A percentile compares a stretch with the other conserved stretches of the same genome.
Evolutionary conservation across 768 basidiomycete genomes (phyloP).

Genomic region (Suillus spraguei): DNA sequence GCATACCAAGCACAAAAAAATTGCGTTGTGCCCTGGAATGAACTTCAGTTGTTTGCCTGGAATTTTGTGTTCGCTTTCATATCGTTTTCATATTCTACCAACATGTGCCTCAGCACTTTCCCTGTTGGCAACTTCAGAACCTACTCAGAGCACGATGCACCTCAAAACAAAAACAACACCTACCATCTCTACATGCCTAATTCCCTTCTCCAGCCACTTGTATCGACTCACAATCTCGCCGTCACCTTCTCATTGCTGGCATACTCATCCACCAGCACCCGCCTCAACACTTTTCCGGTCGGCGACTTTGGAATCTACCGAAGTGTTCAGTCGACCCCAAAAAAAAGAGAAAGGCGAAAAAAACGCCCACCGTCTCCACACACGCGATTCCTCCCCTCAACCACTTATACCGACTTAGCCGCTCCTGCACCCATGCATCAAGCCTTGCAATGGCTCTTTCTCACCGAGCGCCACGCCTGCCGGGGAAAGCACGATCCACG

Average conservation of each 20-base stretch:
- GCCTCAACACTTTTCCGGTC: too few relatives aligned
- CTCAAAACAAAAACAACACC: constrained; percentile 15
- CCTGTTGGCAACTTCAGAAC: constrained; percentile 78
- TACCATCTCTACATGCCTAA: constrained; percentile 65
- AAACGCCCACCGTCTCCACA: constrained; percentile 50
- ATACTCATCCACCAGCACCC: too few relatives aligned
- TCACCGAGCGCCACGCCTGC: constrained; percentile 53
- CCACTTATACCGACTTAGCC: constrained; percentile 73
- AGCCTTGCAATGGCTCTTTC: constrained; percentile 43
- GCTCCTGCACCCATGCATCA: constrained; percentile 60
- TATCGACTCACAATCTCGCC: constrained; percentile 44
- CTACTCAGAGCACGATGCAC: constrained; percentile 33
- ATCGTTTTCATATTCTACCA: constrained; percentile 53
- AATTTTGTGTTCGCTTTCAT: constrained; percentile 20
- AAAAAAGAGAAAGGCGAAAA: background rate
- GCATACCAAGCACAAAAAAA: too few relatives aligned
- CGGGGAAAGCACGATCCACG: constrained; percentile 72
- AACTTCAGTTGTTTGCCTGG: constrained; percentile 4
- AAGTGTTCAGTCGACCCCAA: background rate
- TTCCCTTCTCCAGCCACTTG: constrained; percentile 77
- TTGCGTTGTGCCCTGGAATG: background rate
- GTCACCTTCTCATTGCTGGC: too few relatives aligned
- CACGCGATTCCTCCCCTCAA: constrained; percentile 66
- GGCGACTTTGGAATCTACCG: constrained; percentile 21
- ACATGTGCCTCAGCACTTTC: constrained; percentile 66